Base-by-base conservation (phyloP, 2,329 filamentous ascomycete genomes). In the Sarocladiaceae sp. region DNA sequence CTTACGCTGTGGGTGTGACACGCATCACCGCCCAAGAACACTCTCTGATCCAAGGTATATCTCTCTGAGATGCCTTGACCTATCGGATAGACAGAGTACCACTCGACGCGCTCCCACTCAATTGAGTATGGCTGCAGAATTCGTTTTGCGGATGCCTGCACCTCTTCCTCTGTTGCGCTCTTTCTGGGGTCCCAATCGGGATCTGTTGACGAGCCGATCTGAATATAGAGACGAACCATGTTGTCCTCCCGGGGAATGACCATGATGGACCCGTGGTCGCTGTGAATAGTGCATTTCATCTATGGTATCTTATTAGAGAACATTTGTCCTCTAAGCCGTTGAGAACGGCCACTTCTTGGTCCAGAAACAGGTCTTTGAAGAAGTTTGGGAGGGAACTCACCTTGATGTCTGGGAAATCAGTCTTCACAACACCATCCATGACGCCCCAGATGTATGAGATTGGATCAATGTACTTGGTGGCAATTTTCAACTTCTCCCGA, bases 251-350 rank as follows among this genome's bases (percentile, higher is more conserved):
- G 77, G 1, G 88, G 88, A 53, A 93, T 91, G 4, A 91, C 84
- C 82, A 92, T 88, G 62, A 92, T 84, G 17, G 86, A 90, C 2
- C 88, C 87, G 53, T 85, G 75, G 42, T 82, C 76, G 3, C 86
- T 90, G 64, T 90, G 87, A 54, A 91, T 88, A 1, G 85, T 88
- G 60, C 84, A 88, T 73, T 88, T 86, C 77, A 87, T 86, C 75
- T 54, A 23, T 2, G n/a, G n/a, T n/a, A n/a, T n/a, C n/a, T n/a
- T n/a, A n/a, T n/a, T n/a, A n/a, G n/a, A n/a, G n/a, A n/a, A n/a
- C n/a, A n/a, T n/a, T n/a, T n/a, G n/a, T n/a, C n/a, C n/a, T n/a
- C n/a, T n/a, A n/a, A n/a, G n/a, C n/a, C n/a, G n/a, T n/a, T n/a
- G n/a, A n/a, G n/a, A n/a, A n/a, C n/a, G n/a, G n/a, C n/a, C n/a